Conservation (phyloP, 352 stramenopile genomes). For the Globisporangium megalacanthum region DNA sequence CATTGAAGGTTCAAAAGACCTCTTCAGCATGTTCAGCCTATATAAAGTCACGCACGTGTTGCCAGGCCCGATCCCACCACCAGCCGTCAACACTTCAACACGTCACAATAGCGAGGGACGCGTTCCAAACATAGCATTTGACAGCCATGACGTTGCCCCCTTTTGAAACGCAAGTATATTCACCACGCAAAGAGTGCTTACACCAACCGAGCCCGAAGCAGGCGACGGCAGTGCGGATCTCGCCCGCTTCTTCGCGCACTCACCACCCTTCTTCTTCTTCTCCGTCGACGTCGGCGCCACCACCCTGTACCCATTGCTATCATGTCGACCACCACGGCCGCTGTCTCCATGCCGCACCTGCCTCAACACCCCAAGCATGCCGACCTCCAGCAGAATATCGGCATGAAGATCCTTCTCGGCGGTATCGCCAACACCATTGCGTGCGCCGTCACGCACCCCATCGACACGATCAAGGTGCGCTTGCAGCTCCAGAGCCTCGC, state of each 20-base stretch:
- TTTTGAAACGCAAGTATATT: too few species aligned
- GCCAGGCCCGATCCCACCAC: not conserved
- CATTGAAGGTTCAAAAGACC: too few species aligned
- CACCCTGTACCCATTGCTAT: not conserved
- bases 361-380: constrained; percentile 35
- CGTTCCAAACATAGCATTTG: not conserved
- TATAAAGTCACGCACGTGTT: too few species aligned
- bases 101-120: constrained; percentile 1
- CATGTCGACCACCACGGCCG: constrained; percentile 8
- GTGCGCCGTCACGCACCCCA: constrained; percentile 44
- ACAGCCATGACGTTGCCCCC: too few species aligned
- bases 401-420: constrained; percentile 56
- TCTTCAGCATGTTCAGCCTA: too few species aligned
- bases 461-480: constrained; percentile 66
- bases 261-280: not conserved
- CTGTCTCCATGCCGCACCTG: constrained; percentile 5
- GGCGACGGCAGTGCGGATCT: constrained; percentile 11
- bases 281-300: not conserved
- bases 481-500: constrained; percentile 55
- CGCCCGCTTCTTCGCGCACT: constrained; percentile 7
- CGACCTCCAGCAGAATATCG: constrained; percentile 45
- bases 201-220: not conserved
- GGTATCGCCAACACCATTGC: constrained; percentile 59
- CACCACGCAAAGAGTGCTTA: too few species aligned
- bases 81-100: not conserved